These are phyloP conservation scores for Globisporangium paroecandrum DNA, from an alignment of 352 stramenopile genomes.

Conservation along the genomic window DNA sequence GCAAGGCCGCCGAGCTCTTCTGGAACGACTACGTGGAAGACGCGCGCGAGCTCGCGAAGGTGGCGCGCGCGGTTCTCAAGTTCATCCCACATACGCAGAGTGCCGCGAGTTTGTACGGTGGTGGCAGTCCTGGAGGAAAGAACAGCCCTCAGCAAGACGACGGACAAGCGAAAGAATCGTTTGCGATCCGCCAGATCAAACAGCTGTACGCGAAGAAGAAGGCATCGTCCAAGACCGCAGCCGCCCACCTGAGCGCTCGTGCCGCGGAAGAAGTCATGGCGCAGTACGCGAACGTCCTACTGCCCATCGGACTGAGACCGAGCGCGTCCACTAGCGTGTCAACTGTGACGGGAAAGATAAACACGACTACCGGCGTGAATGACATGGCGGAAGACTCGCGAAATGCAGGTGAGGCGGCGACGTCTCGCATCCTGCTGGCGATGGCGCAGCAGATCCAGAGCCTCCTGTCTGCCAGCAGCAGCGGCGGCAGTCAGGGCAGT, in stretches of 20 bases:
- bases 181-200: conserved; percentile 30
- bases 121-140: background rate
- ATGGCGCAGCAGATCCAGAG: conserved; percentile 13
- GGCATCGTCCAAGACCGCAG: background rate
- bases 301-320: conserved; percentile 2
- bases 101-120: background rate
- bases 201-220: conserved; percentile 19
- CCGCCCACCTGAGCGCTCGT: background rate
- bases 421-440: conserved; percentile 2
- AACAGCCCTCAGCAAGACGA: conserved; percentile 2
- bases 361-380: no score
- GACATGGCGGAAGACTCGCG: no score
- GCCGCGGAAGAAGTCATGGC: background rate
- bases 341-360: background rate
- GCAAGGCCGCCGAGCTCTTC: conserved; percentile 33
- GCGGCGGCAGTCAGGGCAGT: background rate
- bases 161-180: conserved; percentile 4
- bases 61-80: conserved; percentile 33
- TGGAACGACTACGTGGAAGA: conserved; percentile 52
- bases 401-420: background rate
- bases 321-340: background rate
- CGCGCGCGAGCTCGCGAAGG: conserved; percentile 31
- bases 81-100: conserved; percentile 22
- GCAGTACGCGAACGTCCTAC: conserved; percentile 18
- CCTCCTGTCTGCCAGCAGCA: background rate